These are phyloP conservation scores for Ceratocystis smalleyi DNA, from an alignment of 2,329 filamentous ascomycete genomes.

Conservation along the genomic window DNA sequence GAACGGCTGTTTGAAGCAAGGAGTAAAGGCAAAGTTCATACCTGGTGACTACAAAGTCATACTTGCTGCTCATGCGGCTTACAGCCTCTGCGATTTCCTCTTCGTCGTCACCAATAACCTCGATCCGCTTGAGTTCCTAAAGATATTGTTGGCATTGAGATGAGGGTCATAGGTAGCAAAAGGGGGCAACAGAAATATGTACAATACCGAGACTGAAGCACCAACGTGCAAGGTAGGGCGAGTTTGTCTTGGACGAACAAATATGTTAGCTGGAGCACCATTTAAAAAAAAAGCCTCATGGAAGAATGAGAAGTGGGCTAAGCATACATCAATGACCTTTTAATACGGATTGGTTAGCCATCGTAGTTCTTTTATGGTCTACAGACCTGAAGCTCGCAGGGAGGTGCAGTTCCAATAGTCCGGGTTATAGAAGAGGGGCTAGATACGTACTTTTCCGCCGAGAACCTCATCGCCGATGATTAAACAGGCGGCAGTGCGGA, in stretches of 20 bases:
- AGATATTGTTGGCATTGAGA: not conserved
- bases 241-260: slow-evolving; percentile 29
- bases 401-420: not conserved
- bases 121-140: slow-evolving; percentile 63
- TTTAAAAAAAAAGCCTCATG: not conserved
- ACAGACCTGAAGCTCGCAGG: not conserved
- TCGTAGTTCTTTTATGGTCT: not conserved
- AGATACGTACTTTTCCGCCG: slow-evolving; percentile 61
- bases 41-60: slow-evolving; percentile 89
- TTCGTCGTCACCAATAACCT: slow-evolving; percentile 89
- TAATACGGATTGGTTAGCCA: not conserved
- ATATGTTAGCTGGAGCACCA: not conserved
- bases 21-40: slow-evolving; percentile 19
- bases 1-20: not conserved
- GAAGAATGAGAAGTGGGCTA: not conserved
- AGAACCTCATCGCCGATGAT: slow-evolving; percentile 97
- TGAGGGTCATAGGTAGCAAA: not conserved
- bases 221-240: slow-evolving; percentile 48
- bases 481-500: slow-evolving; percentile 79
- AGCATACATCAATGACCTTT: slow-evolving; percentile 16
- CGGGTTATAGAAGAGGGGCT: not conserved
- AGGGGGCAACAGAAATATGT: slow-evolving; percentile 19
- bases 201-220: slow-evolving; percentile 48
- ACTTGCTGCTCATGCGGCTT: slow-evolving; percentile 68
- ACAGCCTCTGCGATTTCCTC: slow-evolving; percentile 78